These are phyloP conservation scores for Babjeviella inositovora DNA, from an alignment of 805 yeast species.

Conservation along the genomic window DNA sequence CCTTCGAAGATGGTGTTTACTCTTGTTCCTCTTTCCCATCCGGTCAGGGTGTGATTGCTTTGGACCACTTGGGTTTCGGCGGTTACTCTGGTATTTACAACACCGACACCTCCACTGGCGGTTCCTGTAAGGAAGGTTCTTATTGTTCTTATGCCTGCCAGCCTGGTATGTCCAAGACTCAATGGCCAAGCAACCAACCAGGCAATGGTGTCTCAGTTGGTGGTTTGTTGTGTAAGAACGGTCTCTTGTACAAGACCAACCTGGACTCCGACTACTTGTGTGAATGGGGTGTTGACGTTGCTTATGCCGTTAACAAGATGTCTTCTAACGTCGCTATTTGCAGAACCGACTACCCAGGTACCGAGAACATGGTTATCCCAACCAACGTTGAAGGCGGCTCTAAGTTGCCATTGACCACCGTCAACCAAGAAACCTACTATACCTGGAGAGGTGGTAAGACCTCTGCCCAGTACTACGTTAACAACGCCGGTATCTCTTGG, in stretches of 20 bases:
- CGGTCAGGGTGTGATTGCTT: conserved; percentile 56
- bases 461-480: conserved; percentile 62
- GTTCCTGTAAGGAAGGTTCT: conserved; percentile 45
- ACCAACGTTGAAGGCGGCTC: conserved; percentile 39
- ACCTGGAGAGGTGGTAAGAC: conserved; percentile 48
- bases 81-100: too few relatives aligned
- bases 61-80: conserved; percentile 35
- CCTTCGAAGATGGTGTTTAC: conserved; percentile 57
- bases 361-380: conserved; percentile 68
- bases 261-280: conserved; percentile 34
- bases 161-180: conserved; percentile 71
- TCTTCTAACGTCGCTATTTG: conserved; percentile 43
- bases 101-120: conserved; percentile 32
- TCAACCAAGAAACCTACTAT: conserved; percentile 42
- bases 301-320: conserved; percentile 34
- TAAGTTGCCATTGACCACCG: conserved; percentile 35
- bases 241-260: conserved; percentile 49
- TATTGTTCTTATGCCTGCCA: conserved; percentile 71
- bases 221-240: conserved; percentile 49
- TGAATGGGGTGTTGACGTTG: conserved; percentile 45
- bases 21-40: conserved; percentile 57
- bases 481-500: conserved; percentile 58
- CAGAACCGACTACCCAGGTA: conserved; percentile 73
- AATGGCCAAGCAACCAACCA: conserved; percentile 62
- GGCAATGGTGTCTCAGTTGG: conserved; percentile 56